Evolutionary conservation across 306 rosid species (phyloP).

Genomic region (Fragaria iinumae): DNA sequence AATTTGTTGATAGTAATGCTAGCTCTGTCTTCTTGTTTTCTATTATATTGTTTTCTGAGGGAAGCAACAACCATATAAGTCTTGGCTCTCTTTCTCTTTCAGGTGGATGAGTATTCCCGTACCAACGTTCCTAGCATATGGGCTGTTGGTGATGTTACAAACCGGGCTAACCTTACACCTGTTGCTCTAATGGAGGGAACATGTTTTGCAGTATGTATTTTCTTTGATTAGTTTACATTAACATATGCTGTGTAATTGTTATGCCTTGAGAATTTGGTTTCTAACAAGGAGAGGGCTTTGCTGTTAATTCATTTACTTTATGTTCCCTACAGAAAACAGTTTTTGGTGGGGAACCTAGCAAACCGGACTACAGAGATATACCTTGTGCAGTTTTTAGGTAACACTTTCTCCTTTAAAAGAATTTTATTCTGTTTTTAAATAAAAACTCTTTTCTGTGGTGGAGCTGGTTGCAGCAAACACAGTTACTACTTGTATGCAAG

Average conservation of each 20-base stretch:
- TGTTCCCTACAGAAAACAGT: conserved; percentile 66
- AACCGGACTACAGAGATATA: conserved; percentile 62
- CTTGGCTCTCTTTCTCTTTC: conserved; percentile 23
- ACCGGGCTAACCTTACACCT: conserved; percentile 86
- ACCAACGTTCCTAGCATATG: conserved; percentile 77
- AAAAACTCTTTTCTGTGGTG: background rate
- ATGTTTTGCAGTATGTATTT: conserved; percentile 68
- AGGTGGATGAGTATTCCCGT: conserved; percentile 85
- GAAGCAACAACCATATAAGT: background rate
- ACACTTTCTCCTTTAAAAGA: conserved; percentile 2
- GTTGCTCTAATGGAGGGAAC: conserved; percentile 95
- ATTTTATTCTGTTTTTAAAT: background rate
- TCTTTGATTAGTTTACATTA: conserved; percentile 12
- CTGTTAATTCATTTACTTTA: conserved; percentile 22
- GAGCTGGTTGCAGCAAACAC: background rate
- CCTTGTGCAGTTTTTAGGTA: conserved; percentile 58
- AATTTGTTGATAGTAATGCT: background rate
- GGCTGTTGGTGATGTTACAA: conserved; percentile 97
- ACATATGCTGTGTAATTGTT: background rate
- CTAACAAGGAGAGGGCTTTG: background rate
- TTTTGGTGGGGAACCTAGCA: conserved; percentile 67
- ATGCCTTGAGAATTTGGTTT: background rate
- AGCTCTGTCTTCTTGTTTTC: background rate
- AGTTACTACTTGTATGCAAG: background rate
- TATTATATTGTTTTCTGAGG: background rate